Evolutionary conservation across 495 filamentous ascomycete genomes (phyloP).

Genomic region (Penicillium lividum): DNA sequence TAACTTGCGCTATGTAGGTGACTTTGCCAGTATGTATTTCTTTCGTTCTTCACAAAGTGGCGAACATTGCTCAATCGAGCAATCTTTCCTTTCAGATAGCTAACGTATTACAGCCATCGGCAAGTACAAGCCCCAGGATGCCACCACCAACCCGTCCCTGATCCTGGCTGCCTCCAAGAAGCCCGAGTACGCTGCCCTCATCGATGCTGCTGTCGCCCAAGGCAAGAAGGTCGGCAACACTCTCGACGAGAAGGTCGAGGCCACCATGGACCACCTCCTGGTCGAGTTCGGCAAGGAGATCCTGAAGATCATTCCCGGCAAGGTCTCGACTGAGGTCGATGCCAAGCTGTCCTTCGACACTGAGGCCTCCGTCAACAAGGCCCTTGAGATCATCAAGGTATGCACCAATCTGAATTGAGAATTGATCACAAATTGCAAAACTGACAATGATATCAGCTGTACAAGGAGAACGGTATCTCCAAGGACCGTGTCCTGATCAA

Average conservation of each 20-base stretch:
- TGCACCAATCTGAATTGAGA: constrained; percentile 19
- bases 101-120: constrained; percentile 70
- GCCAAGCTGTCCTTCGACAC: constrained; percentile 95
- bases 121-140: constrained; percentile 99
- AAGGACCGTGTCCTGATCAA: constrained; percentile 82
- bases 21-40: constrained; percentile 70
- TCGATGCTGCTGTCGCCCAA: constrained; percentile 82
- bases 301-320: constrained; percentile 93
- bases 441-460: constrained; percentile 62
- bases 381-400: constrained; percentile 95
- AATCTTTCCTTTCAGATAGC: constrained; percentile 3
- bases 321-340: constrained; percentile 98
- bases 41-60: constrained; percentile 6
- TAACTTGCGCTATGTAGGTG: constrained; percentile 51
- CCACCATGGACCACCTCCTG: constrained; percentile 86
- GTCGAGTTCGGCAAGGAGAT: constrained; percentile 99
- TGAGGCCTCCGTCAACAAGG: constrained; percentile 90
- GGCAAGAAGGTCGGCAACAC: constrained; percentile 71
- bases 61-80: background rate
- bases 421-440: background rate
- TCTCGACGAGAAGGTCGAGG: constrained; percentile 75
- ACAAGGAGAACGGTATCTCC: constrained; percentile 84
- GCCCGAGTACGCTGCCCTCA: constrained; percentile 88
- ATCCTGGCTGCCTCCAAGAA: constrained; percentile 99
- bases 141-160: constrained; percentile 97